Conservation (phyloP, 2,329 filamentous ascomycete genomes). For the Alternaria viburni region DNA sequence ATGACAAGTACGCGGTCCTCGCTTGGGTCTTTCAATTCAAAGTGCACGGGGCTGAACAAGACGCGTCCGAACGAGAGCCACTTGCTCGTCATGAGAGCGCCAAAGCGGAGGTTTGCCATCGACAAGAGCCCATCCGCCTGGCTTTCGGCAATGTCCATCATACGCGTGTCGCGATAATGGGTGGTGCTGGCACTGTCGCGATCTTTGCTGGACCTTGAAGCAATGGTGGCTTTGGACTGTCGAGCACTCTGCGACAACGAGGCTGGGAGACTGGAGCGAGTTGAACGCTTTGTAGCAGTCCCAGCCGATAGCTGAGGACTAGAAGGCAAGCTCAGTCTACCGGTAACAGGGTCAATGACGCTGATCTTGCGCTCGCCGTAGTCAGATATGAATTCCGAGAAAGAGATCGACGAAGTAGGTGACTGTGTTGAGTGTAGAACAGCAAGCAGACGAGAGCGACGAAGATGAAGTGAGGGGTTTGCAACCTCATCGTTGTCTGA, state of each 20-base stretch:
- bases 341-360: slow-evolving; percentile 47
- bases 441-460: slow-evolving; percentile 59
- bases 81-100: slow-evolving; percentile 84
- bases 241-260: slow-evolving; percentile 38
- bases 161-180: slow-evolving; percentile 62
- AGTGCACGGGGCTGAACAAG: slow-evolving; percentile 78
- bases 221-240: slow-evolving; percentile 40
- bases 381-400: slow-evolving; percentile 61
- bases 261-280: slow-evolving; percentile 44
- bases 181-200: slow-evolving; percentile 40
- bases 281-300: slow-evolving; percentile 37
- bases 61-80: slow-evolving; percentile 87
- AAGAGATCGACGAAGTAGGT: slow-evolving; percentile 60
- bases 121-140: slow-evolving; percentile 51
- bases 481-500: slow-evolving; percentile 41
- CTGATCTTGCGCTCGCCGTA: slow-evolving; percentile 54
- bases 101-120: slow-evolving; percentile 78
- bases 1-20: slow-evolving; percentile 75
- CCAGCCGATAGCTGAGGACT: slow-evolving; percentile 39
- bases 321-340: slow-evolving; percentile 46
- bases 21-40: slow-evolving; percentile 66
- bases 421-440: slow-evolving; percentile 57
- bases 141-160: slow-evolving; percentile 54
- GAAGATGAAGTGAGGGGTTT: slow-evolving; percentile 50
- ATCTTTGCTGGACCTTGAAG: slow-evolving; percentile 42